Evolutionary conservation across 306 rosid genomes (phyloP).

Genomic region (Calophaca sinica): DNA sequence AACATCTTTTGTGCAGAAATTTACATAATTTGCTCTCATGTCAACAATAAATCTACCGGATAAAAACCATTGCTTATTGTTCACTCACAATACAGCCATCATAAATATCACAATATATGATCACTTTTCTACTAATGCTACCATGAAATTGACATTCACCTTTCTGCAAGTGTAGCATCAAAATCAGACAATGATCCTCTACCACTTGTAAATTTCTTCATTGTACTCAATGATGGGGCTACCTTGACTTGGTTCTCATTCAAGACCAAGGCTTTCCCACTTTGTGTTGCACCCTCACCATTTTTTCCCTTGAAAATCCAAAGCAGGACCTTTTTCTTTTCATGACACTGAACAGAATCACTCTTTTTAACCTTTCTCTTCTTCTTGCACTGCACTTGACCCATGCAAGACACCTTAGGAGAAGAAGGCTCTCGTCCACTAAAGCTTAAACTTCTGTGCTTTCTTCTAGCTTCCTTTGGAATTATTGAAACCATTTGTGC

Average conservation of each 20-base stretch:
- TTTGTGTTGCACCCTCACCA: not conserved
- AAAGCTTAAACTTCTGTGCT: conserved; percentile 34
- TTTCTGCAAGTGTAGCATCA: not conserved
- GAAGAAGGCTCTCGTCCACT: conserved; percentile 52
- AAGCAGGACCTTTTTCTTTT: conserved; percentile 12
- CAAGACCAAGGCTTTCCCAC: conserved; percentile 17
- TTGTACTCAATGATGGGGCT: not conserved
- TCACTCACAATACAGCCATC: conserved; percentile 1
- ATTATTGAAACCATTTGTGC: conserved; percentile 36
- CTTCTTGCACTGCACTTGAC: conserved; percentile 47
- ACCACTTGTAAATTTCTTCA: conserved; percentile 10
- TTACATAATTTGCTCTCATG: not conserved
- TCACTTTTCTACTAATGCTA: not conserved
- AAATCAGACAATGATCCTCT: conserved; percentile 13
- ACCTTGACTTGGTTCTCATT: not conserved
- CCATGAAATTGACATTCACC: conserved; percentile 14
- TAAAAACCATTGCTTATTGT: not conserved
- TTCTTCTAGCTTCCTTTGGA: conserved; percentile 53
- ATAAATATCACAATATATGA: not conserved
- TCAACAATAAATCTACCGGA: not conserved
- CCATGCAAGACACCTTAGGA: conserved; percentile 61
- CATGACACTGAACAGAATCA: conserved; percentile 10
- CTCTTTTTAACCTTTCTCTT: conserved; percentile 15
- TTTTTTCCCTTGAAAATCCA: conserved; percentile 21
- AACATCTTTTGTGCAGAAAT: not conserved